Evolutionary conservation across 2,329 filamentous ascomycete species (phyloP).

Genomic region (Microdochium nivale): DNA sequence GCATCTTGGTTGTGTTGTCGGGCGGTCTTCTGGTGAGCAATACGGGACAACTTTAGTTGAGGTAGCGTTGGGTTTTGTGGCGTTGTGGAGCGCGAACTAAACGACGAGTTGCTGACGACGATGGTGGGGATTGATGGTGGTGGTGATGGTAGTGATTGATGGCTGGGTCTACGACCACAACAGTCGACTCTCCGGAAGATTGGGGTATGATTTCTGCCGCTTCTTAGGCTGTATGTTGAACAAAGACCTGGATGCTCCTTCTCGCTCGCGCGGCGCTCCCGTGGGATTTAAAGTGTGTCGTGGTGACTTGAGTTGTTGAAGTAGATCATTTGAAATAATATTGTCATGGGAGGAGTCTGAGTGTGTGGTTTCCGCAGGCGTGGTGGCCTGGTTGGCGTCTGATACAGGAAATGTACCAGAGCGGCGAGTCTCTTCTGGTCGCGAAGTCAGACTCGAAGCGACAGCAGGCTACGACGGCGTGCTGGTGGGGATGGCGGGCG

Average conservation of each 20-base stretch:
- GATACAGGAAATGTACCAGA: conserved; percentile 9
- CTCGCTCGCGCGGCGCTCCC: conserved; percentile 51
- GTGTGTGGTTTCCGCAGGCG: conserved; percentile 26
- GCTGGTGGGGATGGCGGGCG: not conserved
- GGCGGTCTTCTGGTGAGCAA: conserved; percentile 7
- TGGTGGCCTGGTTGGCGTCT: conserved; percentile 13
- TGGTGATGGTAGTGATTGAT: not conserved
- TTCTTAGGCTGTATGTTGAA: conserved; percentile 50
- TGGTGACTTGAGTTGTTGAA: conserved; percentile 39
- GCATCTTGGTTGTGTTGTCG: conserved; percentile 46
- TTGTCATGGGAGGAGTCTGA: conserved; percentile 44
- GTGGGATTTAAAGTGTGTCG: conserved; percentile 65
- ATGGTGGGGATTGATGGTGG: not conserved
- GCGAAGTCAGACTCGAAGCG: not conserved
- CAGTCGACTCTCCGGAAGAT: not conserved
- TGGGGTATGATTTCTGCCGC: conserved; percentile 2
- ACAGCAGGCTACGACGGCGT: not conserved
- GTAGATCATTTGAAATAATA: conserved; percentile 44
- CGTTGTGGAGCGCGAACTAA: not conserved
- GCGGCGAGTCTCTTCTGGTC: not conserved
- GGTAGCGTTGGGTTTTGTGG: not conserved
- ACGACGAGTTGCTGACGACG: not conserved
- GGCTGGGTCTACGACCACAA: not conserved
- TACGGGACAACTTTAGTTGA: conserved; percentile 1
- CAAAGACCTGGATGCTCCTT: conserved; percentile 13